Percentiles rank a stretch among this genome's conserved stretches.
Evolutionary conservation across 768 basidiomycete genomes (phyloP).

Genomic region (Goffeauzyma gilvescens): DNA sequence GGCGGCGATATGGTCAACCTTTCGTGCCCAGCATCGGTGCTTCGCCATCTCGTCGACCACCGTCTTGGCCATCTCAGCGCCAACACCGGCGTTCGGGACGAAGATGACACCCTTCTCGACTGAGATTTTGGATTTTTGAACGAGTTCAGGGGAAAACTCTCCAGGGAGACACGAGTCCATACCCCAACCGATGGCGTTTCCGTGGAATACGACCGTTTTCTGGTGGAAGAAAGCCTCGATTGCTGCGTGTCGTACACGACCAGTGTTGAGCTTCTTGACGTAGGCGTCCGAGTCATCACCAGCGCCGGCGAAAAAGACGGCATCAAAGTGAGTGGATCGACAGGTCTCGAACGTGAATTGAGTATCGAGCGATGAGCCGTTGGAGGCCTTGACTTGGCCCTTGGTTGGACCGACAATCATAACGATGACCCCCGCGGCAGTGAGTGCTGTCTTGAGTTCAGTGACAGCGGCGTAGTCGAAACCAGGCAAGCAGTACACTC

Average conservation of each 20-base stretch:
- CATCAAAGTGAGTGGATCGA: slow-evolving; percentile 68
- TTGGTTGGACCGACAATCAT: slow-evolving; percentile 45
- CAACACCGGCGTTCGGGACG: slow-evolving; percentile 23
- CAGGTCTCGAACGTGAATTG: slow-evolving; percentile 49
- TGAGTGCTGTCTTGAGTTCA: slow-evolving; percentile 42
- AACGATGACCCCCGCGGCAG: slow-evolving; percentile 39
- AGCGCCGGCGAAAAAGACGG: slow-evolving; percentile 59
- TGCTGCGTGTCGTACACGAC: slow-evolving; percentile 61
- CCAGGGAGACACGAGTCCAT: slow-evolving; percentile 33
- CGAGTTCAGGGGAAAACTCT: slow-evolving; percentile 21
- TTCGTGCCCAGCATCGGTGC: slow-evolving; percentile 34
- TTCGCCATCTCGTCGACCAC: slow-evolving; percentile 32
- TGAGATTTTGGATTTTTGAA: slow-evolving; percentile 16
- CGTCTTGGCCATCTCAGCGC: slow-evolving; percentile 24
- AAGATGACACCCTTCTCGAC: slow-evolving; percentile 34
- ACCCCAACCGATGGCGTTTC: slow-evolving; percentile 35
- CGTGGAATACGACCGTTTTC: slow-evolving; percentile 62
- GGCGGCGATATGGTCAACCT: slow-evolving; percentile 28
- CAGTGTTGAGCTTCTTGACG: slow-evolving; percentile 44
- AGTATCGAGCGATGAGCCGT: slow-evolving; percentile 34
- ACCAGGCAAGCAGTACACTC: slow-evolving; percentile 56
- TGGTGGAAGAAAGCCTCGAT: slow-evolving; percentile 72
- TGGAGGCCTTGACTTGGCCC: slow-evolving; percentile 39
- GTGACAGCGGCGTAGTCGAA: slow-evolving; percentile 47
- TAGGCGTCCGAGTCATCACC: slow-evolving; percentile 32